phyloP scores from a whole-genome alignment of 2,329 filamentous ascomycete species.

The Hymenoscyphus salicellus region DNA sequence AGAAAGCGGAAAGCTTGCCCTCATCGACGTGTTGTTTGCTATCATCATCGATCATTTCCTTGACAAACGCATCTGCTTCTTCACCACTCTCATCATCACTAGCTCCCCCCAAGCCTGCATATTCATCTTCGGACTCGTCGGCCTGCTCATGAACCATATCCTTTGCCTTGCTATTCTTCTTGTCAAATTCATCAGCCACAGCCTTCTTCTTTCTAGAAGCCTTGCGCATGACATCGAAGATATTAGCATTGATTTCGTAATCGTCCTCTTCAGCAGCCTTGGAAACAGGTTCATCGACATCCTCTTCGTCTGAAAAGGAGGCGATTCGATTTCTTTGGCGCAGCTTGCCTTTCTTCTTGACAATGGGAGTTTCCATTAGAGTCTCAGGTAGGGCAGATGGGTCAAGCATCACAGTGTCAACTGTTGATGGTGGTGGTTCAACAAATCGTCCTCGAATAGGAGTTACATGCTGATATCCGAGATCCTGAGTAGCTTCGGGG shows the following conservation, averaged over 20 bases:
- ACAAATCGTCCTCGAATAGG: slow-evolving; percentile 68
- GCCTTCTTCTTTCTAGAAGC: slow-evolving; percentile 58
- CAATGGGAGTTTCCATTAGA: slow-evolving; percentile 62
- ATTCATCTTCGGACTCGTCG: slow-evolving; percentile 97
- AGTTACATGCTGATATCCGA: slow-evolving; percentile 69
- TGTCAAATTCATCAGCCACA: slow-evolving; percentile 62
- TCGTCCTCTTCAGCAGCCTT: slow-evolving; percentile 32
- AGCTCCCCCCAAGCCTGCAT: slow-evolving; percentile 84
- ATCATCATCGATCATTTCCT: slow-evolving; percentile 88
- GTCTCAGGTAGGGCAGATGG: slow-evolving; percentile 36
- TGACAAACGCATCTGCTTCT: slow-evolving; percentile 69
- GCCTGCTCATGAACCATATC: slow-evolving; percentile 90
- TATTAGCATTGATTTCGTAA: slow-evolving; percentile 38
- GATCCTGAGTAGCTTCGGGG: slow-evolving; percentile 77
- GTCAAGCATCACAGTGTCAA: slow-evolving; percentile 63
- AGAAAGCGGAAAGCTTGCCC: slow-evolving; percentile 77
- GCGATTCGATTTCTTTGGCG: slow-evolving; percentile 45
- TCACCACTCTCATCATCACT: slow-evolving; percentile 84
- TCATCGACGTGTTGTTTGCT: slow-evolving; percentile 75
- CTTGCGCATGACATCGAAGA: slow-evolving; percentile 60
- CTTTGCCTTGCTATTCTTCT: slow-evolving; percentile 82
- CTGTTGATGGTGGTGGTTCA: slow-evolving; percentile 63
- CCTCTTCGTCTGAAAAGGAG: slow-evolving; percentile 41
- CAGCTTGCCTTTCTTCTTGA: slow-evolving; percentile 58
- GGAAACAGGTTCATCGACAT: slow-evolving; percentile 25